Evolutionary conservation across 139 green algal species (phyloP).

Genomic region (Zygnema cylindricum): DNA sequence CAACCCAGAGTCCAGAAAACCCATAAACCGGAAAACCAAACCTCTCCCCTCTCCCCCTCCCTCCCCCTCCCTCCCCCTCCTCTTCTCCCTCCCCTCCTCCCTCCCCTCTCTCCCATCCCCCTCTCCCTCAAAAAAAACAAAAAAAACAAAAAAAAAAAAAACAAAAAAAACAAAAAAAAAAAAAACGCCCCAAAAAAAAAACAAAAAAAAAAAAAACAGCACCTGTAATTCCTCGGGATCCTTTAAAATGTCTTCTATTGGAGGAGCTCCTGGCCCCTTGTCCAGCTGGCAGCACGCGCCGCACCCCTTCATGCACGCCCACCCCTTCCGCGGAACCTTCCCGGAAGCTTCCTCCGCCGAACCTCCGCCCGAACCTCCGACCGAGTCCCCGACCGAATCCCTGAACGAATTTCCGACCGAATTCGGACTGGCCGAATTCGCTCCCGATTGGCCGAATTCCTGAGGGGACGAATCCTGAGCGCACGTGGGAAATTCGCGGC

Average conservation of each 20-base stretch:
- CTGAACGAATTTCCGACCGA: too few species aligned
- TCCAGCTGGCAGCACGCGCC: conserved; percentile 60
- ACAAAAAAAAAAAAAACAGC: too few species aligned
- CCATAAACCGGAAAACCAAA: neutral
- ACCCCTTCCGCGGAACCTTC: conserved; percentile 16
- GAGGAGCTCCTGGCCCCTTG: conserved; percentile 49
- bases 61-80: neutral
- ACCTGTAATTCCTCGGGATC: conserved; percentile 50
- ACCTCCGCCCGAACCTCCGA: neutral
- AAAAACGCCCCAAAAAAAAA: too few species aligned
- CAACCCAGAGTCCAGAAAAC: too few species aligned
- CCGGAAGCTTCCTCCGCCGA: neutral
- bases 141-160: too few species aligned
- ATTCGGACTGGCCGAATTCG: too few species aligned
- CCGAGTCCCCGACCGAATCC: too few species aligned
- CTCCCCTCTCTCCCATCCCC: neutral
- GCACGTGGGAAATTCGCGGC: neutral
- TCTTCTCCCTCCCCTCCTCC: neutral
- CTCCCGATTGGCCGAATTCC: too few species aligned
- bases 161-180: too few species aligned
- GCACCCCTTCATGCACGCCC: conserved; percentile 56
- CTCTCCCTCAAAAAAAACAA: neutral
- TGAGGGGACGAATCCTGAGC: neutral
- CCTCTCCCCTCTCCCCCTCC: neutral
- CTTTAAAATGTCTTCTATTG: conserved; percentile 51